Evolutionary conservation across 805 yeast species (phyloP).

Genomic region (Teunomyces cretensis): DNA sequence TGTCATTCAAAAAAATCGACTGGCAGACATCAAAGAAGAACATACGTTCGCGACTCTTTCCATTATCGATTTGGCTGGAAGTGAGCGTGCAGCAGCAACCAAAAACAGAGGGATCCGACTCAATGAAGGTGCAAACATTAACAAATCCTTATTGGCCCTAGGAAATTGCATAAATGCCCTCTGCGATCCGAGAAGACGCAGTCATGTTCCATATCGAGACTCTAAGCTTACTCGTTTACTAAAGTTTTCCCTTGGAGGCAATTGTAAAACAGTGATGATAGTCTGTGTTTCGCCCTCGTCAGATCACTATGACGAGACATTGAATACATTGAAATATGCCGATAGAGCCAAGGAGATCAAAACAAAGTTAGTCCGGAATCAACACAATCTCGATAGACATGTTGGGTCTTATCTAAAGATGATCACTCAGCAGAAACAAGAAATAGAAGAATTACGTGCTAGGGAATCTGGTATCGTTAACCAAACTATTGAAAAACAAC

Average conservation of each 20-base stretch:
- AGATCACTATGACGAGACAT: conserved; percentile 87
- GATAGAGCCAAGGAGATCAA: conserved; percentile 88
- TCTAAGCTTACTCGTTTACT: conserved; percentile 84
- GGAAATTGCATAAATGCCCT: conserved; percentile 94
- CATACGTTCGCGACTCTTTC: conserved; percentile 79
- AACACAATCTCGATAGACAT: conserved; percentile 74
- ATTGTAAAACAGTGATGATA: conserved; percentile 94
- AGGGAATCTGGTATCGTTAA: conserved; percentile 50
- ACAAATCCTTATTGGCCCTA: conserved; percentile 80
- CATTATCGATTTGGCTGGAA: conserved; percentile 91
- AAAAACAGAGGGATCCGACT: conserved; percentile 78
- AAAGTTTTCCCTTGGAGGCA: conserved; percentile 89
- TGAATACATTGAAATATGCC: conserved; percentile 88
- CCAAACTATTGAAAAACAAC: conserved; percentile 33
- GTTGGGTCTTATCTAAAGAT: conserved; percentile 81
- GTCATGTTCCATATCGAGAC: conserved; percentile 88
- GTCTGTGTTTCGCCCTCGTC: conserved; percentile 90
- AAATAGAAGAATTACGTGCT: conserved; percentile 63
- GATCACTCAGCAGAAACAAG: conserved; percentile 77
- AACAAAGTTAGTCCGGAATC: conserved; percentile 73
- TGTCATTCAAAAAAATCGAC: conserved; percentile 57
- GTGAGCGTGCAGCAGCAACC: conserved; percentile 91
- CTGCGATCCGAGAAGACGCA: conserved; percentile 64
- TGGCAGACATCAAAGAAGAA: conserved; percentile 62
- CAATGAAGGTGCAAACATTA: conserved; percentile 91